These are phyloP conservation scores for Aspergillus costaricaensis DNA, from an alignment of 2,329 filamentous ascomycete species.

Conservation along the genomic window DNA sequence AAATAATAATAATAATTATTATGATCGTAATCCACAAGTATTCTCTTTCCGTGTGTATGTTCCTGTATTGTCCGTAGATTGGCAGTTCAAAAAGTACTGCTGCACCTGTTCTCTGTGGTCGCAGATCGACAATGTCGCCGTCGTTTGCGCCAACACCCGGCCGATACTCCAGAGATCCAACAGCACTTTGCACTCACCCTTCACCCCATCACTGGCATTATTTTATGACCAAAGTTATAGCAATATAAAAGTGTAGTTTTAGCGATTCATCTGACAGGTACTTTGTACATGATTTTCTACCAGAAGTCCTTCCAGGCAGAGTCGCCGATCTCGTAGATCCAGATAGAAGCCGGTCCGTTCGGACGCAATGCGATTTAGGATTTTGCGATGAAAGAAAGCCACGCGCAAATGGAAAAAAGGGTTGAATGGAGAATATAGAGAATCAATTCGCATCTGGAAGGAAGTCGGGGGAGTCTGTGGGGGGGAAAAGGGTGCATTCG, in stretches of 20 bases:
- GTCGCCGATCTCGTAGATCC: not conserved
- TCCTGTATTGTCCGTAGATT: not conserved
- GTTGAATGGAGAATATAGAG: not conserved
- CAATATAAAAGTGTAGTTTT: not conserved
- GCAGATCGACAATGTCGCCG: constrained; percentile 1
- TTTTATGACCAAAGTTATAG: not conserved
- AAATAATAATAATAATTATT: too few species aligned
- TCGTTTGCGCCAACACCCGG: constrained; percentile 2
- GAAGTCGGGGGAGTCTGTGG: not conserved
- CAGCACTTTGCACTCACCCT: not conserved
- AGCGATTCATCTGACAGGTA: constrained; percentile 2
- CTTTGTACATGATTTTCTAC: not conserved
- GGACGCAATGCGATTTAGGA: constrained; percentile 15
- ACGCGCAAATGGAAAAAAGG: constrained; percentile 11
- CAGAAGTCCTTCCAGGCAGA: not conserved
- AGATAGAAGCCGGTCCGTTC: not conserved
- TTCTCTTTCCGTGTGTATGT: not conserved
- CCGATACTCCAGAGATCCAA: not conserved
- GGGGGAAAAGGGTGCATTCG: constrained; percentile 9
- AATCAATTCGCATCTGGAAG: constrained; percentile 5
- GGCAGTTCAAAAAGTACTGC: not conserved
- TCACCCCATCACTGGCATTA: not conserved
- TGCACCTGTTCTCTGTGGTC: not conserved
- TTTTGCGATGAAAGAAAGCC: constrained; percentile 15
- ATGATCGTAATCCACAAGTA: not conserved